Base-by-base conservation (phyloP, 257 asterid genomes). In the Ehretia macrophylla region DNA sequence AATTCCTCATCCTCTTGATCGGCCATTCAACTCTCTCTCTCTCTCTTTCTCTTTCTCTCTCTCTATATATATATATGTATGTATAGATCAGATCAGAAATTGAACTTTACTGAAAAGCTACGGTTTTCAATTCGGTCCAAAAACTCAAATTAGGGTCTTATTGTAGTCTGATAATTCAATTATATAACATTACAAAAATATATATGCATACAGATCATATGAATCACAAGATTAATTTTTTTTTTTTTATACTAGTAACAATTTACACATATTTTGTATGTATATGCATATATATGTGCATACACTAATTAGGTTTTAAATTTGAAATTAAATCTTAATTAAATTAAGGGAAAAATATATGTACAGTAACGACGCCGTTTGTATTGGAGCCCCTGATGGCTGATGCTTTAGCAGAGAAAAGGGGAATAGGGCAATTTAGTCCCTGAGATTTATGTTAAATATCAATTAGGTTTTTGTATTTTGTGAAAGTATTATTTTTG, bases 1-100 rank as follows among this genome's bases (percentile, higher is more conserved):
- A 81, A 70, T 8, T 85, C 95, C 64, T 80, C 95, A 21, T 81
- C 91, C 64, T 84, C 96, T 63, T 86, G 97, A 83, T 80, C 84
- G 68, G 74, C 86, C 95, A n/a, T 56, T 35, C 53, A 5, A 22
- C 14, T 14, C 1, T 14, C 27, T 32, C 50, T 13, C 55, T 23
- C 11, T n/a, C n/a, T n/a, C n/a, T n/a, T n/a, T n/a, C n/a, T n/a
- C n/a, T 14, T 18, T 49, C 16, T 32, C 18, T 49, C 1, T 32
- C 13, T 16, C 49, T 19, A 8, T 22, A 8, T 14, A 40, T 17
- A 35, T 23, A 55, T 51, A 55, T 55, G 63, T 56, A 47, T 17
- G 56, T 47, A n/a, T 42, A 38, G 52, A 56, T 56, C 58, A 37
- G 51, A 56, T 17, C 11, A 32, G 5, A 64, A 51, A 4, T 51